These are phyloP conservation scores for Alternaria brassicicola DNA, from an alignment of 2,329 filamentous ascomycete genomes.

Conservation along the genomic window DNA sequence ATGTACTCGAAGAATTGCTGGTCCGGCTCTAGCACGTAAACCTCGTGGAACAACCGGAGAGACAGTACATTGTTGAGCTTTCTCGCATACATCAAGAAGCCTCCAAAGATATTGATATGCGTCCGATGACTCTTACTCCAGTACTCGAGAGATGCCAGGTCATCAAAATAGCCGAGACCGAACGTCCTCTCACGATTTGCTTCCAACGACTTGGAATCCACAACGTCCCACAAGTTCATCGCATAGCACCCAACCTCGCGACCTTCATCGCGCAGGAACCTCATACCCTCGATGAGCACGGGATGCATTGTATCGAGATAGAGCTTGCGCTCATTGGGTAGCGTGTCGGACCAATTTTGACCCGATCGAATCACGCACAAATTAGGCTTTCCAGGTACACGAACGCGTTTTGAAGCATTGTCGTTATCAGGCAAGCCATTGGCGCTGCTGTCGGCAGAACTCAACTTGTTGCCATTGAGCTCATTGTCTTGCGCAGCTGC, in stretches of 20 bases:
- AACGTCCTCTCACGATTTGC: constrained; percentile 47
- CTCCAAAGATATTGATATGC: constrained; percentile 52
- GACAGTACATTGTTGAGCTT: constrained; percentile 46
- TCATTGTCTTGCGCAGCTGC: constrained; percentile 48
- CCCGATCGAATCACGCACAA: constrained; percentile 55
- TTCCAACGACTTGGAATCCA: constrained; percentile 33
- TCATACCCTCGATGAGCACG: constrained; percentile 53
- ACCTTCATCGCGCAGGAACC: constrained; percentile 53
- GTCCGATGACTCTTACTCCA: constrained; percentile 52
- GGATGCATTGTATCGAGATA: constrained; percentile 57
- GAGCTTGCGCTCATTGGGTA: constrained; percentile 50
- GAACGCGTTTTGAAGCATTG: constrained; percentile 26
- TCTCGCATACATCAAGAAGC: constrained; percentile 50
- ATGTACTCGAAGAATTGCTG: constrained; percentile 55
- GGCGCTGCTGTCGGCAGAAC: background rate
- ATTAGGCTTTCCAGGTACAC: constrained; percentile 50
- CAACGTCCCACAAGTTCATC: constrained; percentile 54
- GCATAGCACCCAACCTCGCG: constrained; percentile 53
- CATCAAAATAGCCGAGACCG: constrained; percentile 53
- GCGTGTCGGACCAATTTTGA: constrained; percentile 54
- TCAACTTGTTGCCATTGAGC: constrained; percentile 33
- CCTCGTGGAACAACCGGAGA: constrained; percentile 52
- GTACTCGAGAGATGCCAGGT: constrained; percentile 49
- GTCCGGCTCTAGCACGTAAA: constrained; percentile 48
- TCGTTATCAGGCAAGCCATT: background rate